Conservation (phyloP, 768 basidiomycete species). For the Mycena sanguinolenta region DNA sequence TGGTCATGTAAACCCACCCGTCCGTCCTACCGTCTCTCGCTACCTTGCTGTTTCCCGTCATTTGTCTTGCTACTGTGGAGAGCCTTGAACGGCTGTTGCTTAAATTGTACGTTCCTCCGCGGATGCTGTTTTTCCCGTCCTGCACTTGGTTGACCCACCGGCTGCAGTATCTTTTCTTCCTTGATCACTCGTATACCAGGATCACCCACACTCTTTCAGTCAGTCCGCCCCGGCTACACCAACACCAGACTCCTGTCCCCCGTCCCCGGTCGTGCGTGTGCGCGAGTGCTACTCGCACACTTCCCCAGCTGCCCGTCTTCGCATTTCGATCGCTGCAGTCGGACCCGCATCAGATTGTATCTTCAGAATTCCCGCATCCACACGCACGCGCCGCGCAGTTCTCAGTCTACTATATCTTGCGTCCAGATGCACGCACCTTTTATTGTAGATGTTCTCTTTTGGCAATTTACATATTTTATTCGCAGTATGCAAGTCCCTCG, state of each 20-base stretch:
- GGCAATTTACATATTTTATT: constrained; percentile 8
- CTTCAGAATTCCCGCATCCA: not conserved
- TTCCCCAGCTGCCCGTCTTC: not conserved
- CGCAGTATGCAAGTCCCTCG: no score
- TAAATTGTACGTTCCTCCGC: constrained; percentile 31
- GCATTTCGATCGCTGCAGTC: not conserved
- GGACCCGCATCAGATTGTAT: not conserved
- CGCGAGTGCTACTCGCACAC: not conserved
- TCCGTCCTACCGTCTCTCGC: constrained; percentile 7
- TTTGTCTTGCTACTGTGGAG: constrained; percentile 29
- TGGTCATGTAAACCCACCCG: constrained; percentile 68
- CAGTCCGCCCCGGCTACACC: constrained; percentile 8
- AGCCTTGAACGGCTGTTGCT: constrained; percentile 34
- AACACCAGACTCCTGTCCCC: not conserved
- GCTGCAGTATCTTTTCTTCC: constrained; percentile 13
- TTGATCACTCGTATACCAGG: constrained; percentile 22
- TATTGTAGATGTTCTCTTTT: constrained; percentile 16
- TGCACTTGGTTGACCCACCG: not conserved
- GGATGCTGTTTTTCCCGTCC: not conserved
- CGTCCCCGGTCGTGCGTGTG: not conserved
- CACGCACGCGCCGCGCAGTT: not conserved
- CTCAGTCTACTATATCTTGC: not conserved
- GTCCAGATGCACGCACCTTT: constrained; percentile 13
- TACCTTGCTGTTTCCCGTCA: constrained; percentile 10
- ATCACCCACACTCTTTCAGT: constrained; percentile 18